Percentiles rank a stretch among this genome's conserved stretches.
Conservation (phyloP, 2,329 filamentous ascomycete genomes). For the Bipolaris sorokiniana region DNA sequence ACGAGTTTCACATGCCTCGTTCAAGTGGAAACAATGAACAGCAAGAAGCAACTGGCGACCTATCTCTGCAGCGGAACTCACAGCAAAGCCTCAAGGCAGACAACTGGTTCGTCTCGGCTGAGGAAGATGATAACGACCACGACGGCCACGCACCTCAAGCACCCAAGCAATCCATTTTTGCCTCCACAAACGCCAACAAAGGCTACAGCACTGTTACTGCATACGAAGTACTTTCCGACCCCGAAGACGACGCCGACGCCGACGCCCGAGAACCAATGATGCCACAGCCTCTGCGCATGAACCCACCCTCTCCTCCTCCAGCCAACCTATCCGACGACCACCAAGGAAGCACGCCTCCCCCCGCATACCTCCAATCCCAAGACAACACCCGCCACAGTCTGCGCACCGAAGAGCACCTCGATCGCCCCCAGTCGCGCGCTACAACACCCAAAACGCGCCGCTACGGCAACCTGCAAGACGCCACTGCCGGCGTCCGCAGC, state of each 20-base stretch:
- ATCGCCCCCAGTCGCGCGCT: conserved; percentile 35
- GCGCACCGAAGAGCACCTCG: conserved; percentile 34
- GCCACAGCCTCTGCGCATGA: conserved; percentile 55
- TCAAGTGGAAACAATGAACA: conserved; percentile 19
- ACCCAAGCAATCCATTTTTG: conserved; percentile 33
- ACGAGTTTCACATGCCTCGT: conserved; percentile 41
- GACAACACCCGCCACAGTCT: conserved; percentile 20
- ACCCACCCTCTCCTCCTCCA: conserved; percentile 52
- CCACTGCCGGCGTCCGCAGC: conserved; percentile 47
- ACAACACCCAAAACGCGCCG: conserved; percentile 52
- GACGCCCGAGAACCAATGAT: conserved; percentile 37
- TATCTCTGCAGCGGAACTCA: conserved; percentile 36
- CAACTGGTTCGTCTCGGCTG: conserved; percentile 56
- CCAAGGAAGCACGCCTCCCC: conserved; percentile 20
- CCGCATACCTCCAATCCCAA: neutral
- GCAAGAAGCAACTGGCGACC: conserved; percentile 30
- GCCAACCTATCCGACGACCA: conserved; percentile 20
- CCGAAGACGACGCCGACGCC: conserved; percentile 33
- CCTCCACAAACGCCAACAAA: conserved; percentile 28
- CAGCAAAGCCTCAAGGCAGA: conserved; percentile 50
- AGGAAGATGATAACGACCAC: conserved; percentile 26
- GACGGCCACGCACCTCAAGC: conserved; percentile 15
- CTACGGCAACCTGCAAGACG: conserved; percentile 56
- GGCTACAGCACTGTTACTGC: conserved; percentile 39
- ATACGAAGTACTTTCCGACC: conserved; percentile 38